Conservation (phyloP, 2,329 filamentous ascomycete genomes). For the Zymoseptoria passerinii region DNA sequence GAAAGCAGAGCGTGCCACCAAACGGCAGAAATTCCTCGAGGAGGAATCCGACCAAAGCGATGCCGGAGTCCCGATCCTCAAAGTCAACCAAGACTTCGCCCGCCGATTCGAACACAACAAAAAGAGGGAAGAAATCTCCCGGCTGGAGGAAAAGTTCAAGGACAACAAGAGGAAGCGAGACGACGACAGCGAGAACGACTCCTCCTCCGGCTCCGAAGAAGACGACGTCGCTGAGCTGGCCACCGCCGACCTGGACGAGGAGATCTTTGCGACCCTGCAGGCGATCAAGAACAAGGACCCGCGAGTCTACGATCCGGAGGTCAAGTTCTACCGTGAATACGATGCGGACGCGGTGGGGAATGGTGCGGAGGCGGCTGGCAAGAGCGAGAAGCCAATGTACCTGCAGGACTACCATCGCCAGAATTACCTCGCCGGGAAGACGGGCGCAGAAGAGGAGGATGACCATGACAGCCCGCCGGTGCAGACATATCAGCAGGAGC, state of each 20-base stretch:
- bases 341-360: conserved; percentile 43
- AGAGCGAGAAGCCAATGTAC: conserved; percentile 73
- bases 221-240: conserved; percentile 84
- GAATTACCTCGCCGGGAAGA: conserved; percentile 68
- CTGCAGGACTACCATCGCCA: conserved; percentile 87
- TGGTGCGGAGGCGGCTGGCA: conserved; percentile 25
- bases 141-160: conserved; percentile 67
- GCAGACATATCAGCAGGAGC: conserved; percentile 78
- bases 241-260: conserved; percentile 73
- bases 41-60: conserved; percentile 17
- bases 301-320: conserved; percentile 71
- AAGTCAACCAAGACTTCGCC: conserved; percentile 86
- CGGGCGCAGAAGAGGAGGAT: conserved; percentile 52
- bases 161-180: conserved; percentile 23
- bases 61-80: conserved; percentile 41
- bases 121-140: conserved; percentile 79
- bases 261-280: conserved; percentile 78
- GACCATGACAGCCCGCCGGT: conserved; percentile 39
- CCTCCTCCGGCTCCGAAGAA: conserved; percentile 65
- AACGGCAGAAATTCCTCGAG: conserved; percentile 28
- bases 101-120: conserved; percentile 93
- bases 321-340: conserved; percentile 66
- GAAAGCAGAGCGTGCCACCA: conserved; percentile 16
- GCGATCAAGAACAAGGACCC: conserved; percentile 90
- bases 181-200: conserved; percentile 49